Base-by-base conservation (phyloP, 2,329 filamentous ascomycete genomes). In the Mollisia scopiformis region DNA sequence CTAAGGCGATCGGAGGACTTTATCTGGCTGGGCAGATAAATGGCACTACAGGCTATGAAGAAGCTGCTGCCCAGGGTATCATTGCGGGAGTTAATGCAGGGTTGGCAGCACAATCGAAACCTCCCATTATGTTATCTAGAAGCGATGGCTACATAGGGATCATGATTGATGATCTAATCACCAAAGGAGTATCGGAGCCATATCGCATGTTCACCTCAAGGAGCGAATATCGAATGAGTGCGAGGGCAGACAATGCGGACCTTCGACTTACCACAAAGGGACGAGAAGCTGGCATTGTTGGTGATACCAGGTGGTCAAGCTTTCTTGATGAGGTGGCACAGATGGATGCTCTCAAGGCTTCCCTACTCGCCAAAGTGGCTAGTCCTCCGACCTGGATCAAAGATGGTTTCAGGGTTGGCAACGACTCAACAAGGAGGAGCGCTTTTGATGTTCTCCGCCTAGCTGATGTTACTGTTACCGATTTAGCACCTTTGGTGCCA, bases 131-230 rank as follows among this genome's bases (percentile, higher is more conserved):
- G 0, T 79, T 99, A 30, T 88, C 88, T 7, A 85, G 95, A 65
- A 88, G 90, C 1, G 94, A 99, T 75, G 93, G 92, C 13, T 99
- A 97, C 75, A 98, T 99, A 71, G 95, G 95, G 67, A 90, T 99
- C 77, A 97, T 99, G 93, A 93, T 99, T 70, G 95, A 99, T 76
- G 95, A 99, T 74, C 86, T 99, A 37, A 88, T 96, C 72, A 98
- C 94, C 23, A 98, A 97, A 77, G 95, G 95, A 51, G 95, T 99
- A 30, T 93, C 91, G 2, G 95, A 99, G 73, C 95, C 95, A 1
- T 99, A 99, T 77, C 88, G 95, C 67, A 98, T 99, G 93, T 99
- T 99, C 79, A 99, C 95, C 2, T 91, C 91, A 6, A 88, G 95
- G 65, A 96, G 91, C 77, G 95, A 99, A 78, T 99, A 96, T 76